phyloP scores from a whole-genome alignment of 441 rosid species.

The Breynia disticha region DNA sequence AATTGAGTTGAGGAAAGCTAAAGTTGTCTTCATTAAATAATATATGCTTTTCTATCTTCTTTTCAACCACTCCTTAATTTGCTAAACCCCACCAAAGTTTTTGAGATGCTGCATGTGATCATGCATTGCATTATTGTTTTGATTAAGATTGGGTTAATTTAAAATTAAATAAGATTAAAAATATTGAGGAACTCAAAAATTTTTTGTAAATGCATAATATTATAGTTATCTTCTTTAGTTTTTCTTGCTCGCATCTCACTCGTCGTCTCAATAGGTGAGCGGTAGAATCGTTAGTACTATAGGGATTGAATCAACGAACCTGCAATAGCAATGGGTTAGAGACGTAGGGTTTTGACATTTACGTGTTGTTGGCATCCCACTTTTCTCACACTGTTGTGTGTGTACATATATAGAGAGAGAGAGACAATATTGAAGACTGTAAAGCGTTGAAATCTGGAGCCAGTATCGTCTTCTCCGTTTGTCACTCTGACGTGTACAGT shows the following conservation, averaged over 20 bases:
- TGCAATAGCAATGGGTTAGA: conserved; percentile 13
- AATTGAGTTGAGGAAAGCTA: conserved; percentile 24
- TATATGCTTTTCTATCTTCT: conserved; percentile 4
- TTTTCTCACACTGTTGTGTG: conserved; percentile 14
- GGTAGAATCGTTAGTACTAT: background rate
- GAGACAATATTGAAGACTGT: conserved; percentile 47
- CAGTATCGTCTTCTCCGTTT: conserved; percentile 78
- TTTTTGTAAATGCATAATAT: too few relatives aligned
- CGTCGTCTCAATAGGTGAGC: background rate
- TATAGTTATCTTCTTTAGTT: too few relatives aligned
- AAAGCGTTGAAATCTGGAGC: conserved; percentile 70
- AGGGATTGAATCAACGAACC: background rate
- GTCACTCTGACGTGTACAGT: conserved; percentile 49
- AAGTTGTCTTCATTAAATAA: conserved; percentile 6
- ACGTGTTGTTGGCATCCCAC: conserved; percentile 44
- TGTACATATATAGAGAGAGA: conserved; percentile 11
- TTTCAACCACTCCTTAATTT: conserved; percentile 15
- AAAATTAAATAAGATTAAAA: conserved; percentile 9
- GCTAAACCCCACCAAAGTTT: conserved; percentile 12
- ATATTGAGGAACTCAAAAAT: background rate
- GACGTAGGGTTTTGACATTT: conserved; percentile 46
- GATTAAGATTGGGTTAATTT: background rate
- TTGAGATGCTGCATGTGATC: conserved; percentile 24
- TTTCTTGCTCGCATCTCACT: too few relatives aligned
- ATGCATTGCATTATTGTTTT: conserved; percentile 7